phyloP scores from a whole-genome alignment of 441 rosid genomes.

The Erodium texanum region DNA sequence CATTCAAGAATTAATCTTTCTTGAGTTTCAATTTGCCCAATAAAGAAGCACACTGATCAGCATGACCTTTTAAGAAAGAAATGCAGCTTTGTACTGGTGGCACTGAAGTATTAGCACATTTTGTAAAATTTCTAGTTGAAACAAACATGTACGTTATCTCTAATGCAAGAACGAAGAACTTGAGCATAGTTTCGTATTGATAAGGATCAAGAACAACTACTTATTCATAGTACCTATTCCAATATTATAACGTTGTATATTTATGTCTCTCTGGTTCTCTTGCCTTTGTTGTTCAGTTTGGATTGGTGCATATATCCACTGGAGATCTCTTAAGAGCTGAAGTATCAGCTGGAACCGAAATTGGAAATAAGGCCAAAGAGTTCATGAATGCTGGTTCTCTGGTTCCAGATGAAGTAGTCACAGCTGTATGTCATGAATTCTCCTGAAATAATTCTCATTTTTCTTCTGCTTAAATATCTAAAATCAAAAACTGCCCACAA shows the following conservation, averaged over 20 bases:
- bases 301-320: constrained; percentile 83
- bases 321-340: constrained; percentile 86
- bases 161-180: background rate
- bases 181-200: background rate
- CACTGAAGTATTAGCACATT: background rate
- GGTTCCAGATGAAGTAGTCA: constrained; percentile 84
- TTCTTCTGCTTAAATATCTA: constrained; percentile 7
- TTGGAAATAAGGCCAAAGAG: constrained; percentile 69
- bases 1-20: background rate
- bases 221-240: background rate
- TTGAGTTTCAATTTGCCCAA: background rate
- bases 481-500: constrained; percentile 21
- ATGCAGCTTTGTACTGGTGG: background rate
- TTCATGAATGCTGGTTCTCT: constrained; percentile 69
- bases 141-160: background rate
- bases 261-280: background rate
- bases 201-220: background rate
- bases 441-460: constrained; percentile 3
- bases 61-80: background rate
- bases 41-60: background rate
- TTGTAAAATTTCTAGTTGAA: background rate
- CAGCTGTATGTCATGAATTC: constrained; percentile 37
- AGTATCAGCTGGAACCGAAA: constrained; percentile 66
- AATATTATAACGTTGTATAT: background rate
- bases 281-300: constrained; percentile 51